phyloP scores from a whole-genome alignment of 257 asterid genomes.

The Lavandula angustifolia region DNA sequence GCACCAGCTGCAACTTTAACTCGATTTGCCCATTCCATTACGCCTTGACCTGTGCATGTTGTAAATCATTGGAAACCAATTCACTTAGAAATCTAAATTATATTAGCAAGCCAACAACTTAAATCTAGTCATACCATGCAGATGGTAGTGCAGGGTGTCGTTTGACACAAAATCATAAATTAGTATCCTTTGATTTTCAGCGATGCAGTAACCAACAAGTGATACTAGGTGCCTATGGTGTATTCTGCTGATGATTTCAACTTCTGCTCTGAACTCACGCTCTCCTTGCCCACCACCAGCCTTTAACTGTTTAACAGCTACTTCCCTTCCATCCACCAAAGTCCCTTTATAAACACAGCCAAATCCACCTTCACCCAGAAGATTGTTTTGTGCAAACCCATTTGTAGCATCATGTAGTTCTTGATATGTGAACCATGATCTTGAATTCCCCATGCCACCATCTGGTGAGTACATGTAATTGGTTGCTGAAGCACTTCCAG shows the following conservation, averaged over 20 bases:
- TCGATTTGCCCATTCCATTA: constrained; percentile 80
- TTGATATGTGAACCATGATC: constrained; percentile 75
- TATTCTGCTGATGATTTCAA: constrained; percentile 84
- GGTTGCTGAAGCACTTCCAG: constrained; percentile 56
- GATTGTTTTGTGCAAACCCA: constrained; percentile 49
- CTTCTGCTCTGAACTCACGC: constrained; percentile 91
- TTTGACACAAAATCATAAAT: constrained; percentile 87
- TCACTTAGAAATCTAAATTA: neutral
- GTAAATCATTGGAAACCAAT: constrained; percentile 23
- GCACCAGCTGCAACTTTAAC: constrained; percentile 90
- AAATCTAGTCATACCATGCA: constrained; percentile 58
- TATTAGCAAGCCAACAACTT: constrained; percentile 26
- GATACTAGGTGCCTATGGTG: constrained; percentile 92
- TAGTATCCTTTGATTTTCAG: constrained; percentile 75
- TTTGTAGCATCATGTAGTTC: constrained; percentile 67
- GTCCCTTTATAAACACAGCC: constrained; percentile 87
- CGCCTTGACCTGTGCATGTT: constrained; percentile 47
- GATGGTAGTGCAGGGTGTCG: constrained; percentile 77
- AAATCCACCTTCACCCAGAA: constrained; percentile 90
- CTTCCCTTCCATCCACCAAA: constrained; percentile 68
- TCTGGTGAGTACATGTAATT: constrained; percentile 56
- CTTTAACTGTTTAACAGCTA: constrained; percentile 86
- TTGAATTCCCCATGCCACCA: constrained; percentile 64
- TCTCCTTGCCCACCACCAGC: constrained; percentile 94
- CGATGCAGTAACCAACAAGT: constrained; percentile 85